Base-by-base conservation (phyloP, 495 filamentous ascomycete species). In the Eremomyces bilateralis region DNA sequence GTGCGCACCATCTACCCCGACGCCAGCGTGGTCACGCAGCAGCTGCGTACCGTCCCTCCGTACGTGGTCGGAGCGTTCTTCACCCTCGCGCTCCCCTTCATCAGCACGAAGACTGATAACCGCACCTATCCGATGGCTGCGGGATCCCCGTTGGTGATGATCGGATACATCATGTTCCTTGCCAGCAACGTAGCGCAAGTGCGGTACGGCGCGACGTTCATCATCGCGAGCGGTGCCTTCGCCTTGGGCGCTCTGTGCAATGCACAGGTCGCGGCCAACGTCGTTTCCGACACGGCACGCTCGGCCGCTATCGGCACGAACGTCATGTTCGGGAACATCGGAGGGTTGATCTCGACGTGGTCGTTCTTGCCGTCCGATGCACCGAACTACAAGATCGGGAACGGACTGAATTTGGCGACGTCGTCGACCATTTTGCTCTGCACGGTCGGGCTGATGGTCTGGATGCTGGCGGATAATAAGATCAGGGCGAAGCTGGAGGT, bases 261-360 rank as follows among this genome's bases (percentile, higher is more conserved):
- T 42, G 71, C 73, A 3, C 64, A 78, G 38, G 65, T 62, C 4
- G 61, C 70, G 2, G 75, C 73, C 30, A 80, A 79, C 47, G 73
- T 80, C 12, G 59, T 79, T 3, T 69, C 67, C 6, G 73, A 80
- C 43, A 78, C 73, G 2, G 69, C 75, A 1, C 59, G 76, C 20
- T 66, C 64, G 11, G 60, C 65, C 4, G 71, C 71, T 16, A 76
- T 79, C 32, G 76, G 62, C 4, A 69, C 63, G 0, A 67, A 59
- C 21, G 73, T 80, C 38, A 79, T 77, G 72, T 54, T 75, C 17
- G 76, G 74, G 32, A 79, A 79, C 41, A 50, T 80, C 20, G 76
- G 76, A 20, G 76, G 76, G 0, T 46, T 82, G 24, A 64, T 82
- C 44, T 61, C 67, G 1, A 80, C 73, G 11, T 80, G 76, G 76